Evolutionary conservation across 2,329 filamentous ascomycete species (phyloP).

Genomic region (Neopestalotiopsis rosae): DNA sequence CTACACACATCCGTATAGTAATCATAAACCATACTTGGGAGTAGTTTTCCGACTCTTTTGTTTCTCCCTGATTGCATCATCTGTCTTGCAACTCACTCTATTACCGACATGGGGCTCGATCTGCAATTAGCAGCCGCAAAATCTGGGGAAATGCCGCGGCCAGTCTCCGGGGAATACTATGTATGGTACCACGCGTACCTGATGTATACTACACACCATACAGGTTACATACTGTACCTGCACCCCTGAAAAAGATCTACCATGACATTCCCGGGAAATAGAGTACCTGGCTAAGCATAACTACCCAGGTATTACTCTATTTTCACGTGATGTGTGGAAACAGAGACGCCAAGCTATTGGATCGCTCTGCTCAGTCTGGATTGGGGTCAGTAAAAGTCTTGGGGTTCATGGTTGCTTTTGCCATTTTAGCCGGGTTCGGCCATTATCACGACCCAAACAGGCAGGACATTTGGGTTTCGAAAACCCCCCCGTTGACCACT

Average conservation of each 20-base stretch:
- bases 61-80: neutral
- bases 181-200: too few relatives aligned
- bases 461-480: constrained; percentile 3
- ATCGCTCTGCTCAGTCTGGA: neutral
- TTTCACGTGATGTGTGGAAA: neutral
- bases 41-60: neutral
- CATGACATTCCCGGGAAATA: neutral
- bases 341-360: constrained; percentile 3
- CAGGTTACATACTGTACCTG: neutral
- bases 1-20: neutral
- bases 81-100: neutral
- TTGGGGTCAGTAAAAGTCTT: neutral
- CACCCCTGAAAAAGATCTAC: neutral
- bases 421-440: constrained; percentile 10
- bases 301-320: constrained; percentile 2
- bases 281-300: neutral
- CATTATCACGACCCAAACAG: neutral
- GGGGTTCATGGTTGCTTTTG: neutral
- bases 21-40: neutral
- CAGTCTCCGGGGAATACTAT: neutral
- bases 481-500: neutral
- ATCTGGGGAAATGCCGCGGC: constrained; percentile 2
- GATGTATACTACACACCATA: too few relatives aligned
- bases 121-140: constrained; percentile 1
- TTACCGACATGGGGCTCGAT: neutral